Base-by-base conservation (phyloP, 805 yeast species). In the Wickerhamiella azyma region DNA sequence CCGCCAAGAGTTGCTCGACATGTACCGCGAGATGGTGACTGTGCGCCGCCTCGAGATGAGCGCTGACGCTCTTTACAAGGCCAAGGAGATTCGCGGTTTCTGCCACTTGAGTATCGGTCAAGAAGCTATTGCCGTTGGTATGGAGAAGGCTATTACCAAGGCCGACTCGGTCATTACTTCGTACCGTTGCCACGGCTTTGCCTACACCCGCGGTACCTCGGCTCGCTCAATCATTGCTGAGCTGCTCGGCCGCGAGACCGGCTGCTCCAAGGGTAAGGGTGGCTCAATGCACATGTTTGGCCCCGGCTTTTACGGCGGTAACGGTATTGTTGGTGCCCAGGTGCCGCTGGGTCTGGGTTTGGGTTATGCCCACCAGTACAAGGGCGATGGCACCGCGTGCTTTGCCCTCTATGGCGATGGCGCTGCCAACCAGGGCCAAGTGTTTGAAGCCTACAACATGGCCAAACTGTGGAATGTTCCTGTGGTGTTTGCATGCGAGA, bases 281-380 rank as follows among this genome's bases (percentile, higher is more conserved):
- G 98, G 98, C 59, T 92, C 98, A 54, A 92, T 92, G 98, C 98
- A 92, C 72, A 84, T 92, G 88, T 92, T 80, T 66, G 84, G 94
- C 41, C 79, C 81, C 40, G 94, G 94, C 51, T 92, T 92, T 75
- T 92, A 81, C 68, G 98, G 98, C 66, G 98, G 98, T 70, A 92
- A 92, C 70, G 98, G 98, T 74, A 92, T 92, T 66, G 98, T 92
- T 47, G 98, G 98, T 65, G 98, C 97, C 45, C 98, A 92, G 72
- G 96, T 92, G 48, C 95, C 98, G 53, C 75, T 92, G 59, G 98
- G 98, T 64, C 85, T 96, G 47, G 98, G 98, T 59, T 74, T 92
- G 56, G 94, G 96, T n/a, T 92, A 88, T 69, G 94, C 97, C 54
- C 97, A 92, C 72, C 86, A 86, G 71, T 92, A 92, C 74, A 77